These are phyloP conservation scores for Vitis labrusca DNA, from an alignment of 164 flowering plant genomes.

Conservation along the genomic window DNA sequence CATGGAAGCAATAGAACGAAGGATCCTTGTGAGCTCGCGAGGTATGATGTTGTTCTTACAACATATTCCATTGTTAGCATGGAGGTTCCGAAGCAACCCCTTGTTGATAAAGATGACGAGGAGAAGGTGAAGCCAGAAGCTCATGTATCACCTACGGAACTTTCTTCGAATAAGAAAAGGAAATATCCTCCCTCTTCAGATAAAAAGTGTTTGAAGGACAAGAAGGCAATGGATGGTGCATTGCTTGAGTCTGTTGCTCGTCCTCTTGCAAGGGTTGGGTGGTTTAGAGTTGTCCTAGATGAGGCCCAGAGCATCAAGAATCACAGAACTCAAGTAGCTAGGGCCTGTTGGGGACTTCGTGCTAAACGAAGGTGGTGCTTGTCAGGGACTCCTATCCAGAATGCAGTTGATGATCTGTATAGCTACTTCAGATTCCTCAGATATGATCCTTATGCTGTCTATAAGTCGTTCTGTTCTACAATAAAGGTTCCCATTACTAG, in stretches of 20 bases:
- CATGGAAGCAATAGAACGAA: conserved; percentile 84
- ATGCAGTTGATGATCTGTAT: conserved; percentile 92
- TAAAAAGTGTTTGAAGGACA: conserved; percentile 40
- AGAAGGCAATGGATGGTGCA: conserved; percentile 43
- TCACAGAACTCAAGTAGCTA: conserved; percentile 85
- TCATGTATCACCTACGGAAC: conserved; percentile 15
- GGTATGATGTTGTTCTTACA: conserved; percentile 92
- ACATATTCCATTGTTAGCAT: conserved; percentile 91
- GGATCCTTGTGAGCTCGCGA: conserved; percentile 77
- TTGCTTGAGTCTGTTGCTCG: conserved; percentile 57
- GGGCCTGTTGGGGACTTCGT: conserved; percentile 98
- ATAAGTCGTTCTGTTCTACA: conserved; percentile 55
- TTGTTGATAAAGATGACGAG: conserved; percentile 62
- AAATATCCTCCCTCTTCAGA: conserved; percentile 49
- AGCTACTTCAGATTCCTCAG: conserved; percentile 93
- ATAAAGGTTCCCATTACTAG: conserved; percentile 67
- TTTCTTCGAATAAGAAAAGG: conserved; percentile 54
- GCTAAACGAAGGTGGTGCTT: conserved; percentile 98
- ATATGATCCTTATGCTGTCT: conserved; percentile 75
- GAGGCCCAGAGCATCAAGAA: conserved; percentile 98
- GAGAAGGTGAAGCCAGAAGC: conserved; percentile 32
- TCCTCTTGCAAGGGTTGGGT: conserved; percentile 83
- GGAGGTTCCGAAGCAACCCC: conserved; percentile 90
- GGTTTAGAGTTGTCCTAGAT: conserved; percentile 95
- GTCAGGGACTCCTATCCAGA: conserved; percentile 96